phyloP scores from a whole-genome alignment of 2,329 filamentous ascomycete species.

The Beauveria pseudobassiana region DNA sequence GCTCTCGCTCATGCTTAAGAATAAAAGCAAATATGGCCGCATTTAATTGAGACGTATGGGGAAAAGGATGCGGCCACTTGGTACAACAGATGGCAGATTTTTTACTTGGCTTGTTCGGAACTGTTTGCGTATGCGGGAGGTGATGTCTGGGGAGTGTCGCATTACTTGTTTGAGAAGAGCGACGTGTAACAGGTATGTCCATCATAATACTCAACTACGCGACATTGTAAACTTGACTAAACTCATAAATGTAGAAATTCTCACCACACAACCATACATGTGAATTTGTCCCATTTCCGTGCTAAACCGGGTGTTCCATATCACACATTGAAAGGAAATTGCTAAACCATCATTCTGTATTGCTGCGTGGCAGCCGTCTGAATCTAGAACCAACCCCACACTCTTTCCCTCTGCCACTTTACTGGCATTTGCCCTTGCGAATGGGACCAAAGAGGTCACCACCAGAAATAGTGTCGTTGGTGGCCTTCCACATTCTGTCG shows the following conservation, averaged over 20 bases:
- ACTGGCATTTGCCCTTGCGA: constrained; percentile 9
- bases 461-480: constrained; percentile 3
- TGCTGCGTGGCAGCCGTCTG: not conserved
- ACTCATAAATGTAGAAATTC: too few species aligned
- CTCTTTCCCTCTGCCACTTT: not conserved
- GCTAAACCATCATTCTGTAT: not conserved
- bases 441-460: constrained; percentile 8
- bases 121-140: constrained; percentile 58
- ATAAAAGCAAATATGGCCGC: constrained; percentile 56
- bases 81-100: constrained; percentile 66
- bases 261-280: too few species aligned
- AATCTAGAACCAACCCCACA: not conserved
- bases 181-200: not conserved
- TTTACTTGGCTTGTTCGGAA: constrained; percentile 64
- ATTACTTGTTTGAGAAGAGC: constrained; percentile 58
- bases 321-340: too few species aligned
- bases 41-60: constrained; percentile 58
- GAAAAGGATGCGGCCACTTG: constrained; percentile 51
- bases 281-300: too few species aligned
- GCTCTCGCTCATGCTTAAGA: constrained; percentile 51
- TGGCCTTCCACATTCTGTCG: constrained; percentile 4
- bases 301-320: too few species aligned
- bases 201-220: not conserved
- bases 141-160: constrained; percentile 60
- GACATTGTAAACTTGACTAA: too few species aligned